Conservation (phyloP, 805 yeast species). For the Phaffomyces opuntiae region DNA sequence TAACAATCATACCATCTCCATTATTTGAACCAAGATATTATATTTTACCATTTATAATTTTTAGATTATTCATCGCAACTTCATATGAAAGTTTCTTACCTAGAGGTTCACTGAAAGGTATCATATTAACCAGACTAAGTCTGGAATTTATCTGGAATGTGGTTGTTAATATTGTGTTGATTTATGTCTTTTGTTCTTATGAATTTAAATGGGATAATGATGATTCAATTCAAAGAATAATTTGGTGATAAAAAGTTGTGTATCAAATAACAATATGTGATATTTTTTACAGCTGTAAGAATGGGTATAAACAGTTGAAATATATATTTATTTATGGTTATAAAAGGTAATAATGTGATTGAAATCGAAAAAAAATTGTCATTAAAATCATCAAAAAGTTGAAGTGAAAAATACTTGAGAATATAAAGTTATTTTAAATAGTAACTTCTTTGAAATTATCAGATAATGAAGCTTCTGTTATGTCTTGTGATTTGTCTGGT, state of each 20-base stretch:
- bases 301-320: no score
- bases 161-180: slow-evolving; percentile 45
- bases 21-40: slow-evolving; percentile 91
- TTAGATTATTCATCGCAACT: slow-evolving; percentile 54
- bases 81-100: slow-evolving; percentile 24
- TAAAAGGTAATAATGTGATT: no score
- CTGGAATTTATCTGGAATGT: slow-evolving; percentile 60
- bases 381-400: not conserved
- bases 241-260: slow-evolving; percentile 52
- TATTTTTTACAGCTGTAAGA: no score
- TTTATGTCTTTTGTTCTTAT: slow-evolving; percentile 48
- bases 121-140: slow-evolving; percentile 30
- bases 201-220: slow-evolving; percentile 68
- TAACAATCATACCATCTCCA: slow-evolving; percentile 82
- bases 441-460: slow-evolving; percentile 19
- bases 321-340: no score
- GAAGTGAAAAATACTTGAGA: not conserved
- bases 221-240: slow-evolving; percentile 62
- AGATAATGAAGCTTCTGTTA: slow-evolving; percentile 5
- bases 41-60: slow-evolving; percentile 70
- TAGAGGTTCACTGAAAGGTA: slow-evolving; percentile 13
- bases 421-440: slow-evolving; percentile 5
- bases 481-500: slow-evolving; percentile 6
- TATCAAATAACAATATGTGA: no score
- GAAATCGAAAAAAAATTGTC: no score